phyloP scores from a whole-genome alignment of 1,284 basidiomycete genomes.

The Macrocystidia cucumis region DNA sequence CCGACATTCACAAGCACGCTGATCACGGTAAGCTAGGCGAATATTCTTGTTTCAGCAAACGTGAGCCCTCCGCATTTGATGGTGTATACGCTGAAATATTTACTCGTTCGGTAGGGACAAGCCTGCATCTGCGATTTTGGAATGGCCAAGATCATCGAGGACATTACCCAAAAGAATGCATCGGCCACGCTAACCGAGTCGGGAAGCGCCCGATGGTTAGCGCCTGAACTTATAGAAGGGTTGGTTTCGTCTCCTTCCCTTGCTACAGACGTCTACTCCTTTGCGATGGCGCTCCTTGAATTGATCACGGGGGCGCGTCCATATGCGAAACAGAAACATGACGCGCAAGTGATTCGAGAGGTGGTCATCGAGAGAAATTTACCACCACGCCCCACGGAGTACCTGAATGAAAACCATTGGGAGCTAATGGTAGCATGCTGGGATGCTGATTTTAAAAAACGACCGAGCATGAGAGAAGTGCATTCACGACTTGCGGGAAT shows the following conservation, averaged over 20 bases:
- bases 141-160: slow-evolving; percentile 49
- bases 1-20: slow-evolving; percentile 2
- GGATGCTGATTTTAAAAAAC: slow-evolving; percentile 21
- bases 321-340: slow-evolving; percentile 35
- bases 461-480: slow-evolving; percentile 30
- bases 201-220: slow-evolving; percentile 44
- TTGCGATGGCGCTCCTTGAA: slow-evolving; percentile 50
- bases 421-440: slow-evolving; percentile 34
- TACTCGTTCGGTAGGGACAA: slow-evolving; percentile 26
- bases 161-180: slow-evolving; percentile 36
- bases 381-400: slow-evolving; percentile 32
- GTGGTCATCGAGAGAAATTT: slow-evolving; percentile 24
- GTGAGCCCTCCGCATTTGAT: slow-evolving; percentile 10
- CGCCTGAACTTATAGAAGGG: slow-evolving; percentile 45
- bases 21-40: slow-evolving; percentile 28
- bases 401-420: slow-evolving; percentile 41
- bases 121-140: slow-evolving; percentile 55
- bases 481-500: no score
- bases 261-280: slow-evolving; percentile 45
- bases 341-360: slow-evolving; percentile 38
- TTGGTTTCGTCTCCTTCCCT: slow-evolving; percentile 29
- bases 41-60: slow-evolving; percentile 39
- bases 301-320: slow-evolving; percentile 41
- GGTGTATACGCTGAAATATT: neutral
- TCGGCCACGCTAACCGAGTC: slow-evolving; percentile 34